Conservation (phyloP, 805 yeast genomes). For the Cyberlindnera amylophila region DNA sequence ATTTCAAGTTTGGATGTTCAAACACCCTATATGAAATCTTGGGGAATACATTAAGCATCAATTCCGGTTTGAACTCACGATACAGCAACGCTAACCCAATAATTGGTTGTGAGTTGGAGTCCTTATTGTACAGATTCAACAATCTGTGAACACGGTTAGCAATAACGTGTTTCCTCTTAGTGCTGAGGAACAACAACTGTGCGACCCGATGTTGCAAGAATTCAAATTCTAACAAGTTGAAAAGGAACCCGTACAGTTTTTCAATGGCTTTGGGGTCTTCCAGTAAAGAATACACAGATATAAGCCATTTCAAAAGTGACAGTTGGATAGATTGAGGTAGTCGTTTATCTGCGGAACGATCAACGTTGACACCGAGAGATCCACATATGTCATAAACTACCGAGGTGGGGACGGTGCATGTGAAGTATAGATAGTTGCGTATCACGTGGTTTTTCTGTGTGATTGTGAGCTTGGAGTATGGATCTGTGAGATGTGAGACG, state of each 20-base stretch:
- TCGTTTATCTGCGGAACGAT: constrained; percentile 18
- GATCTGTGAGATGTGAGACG: constrained; percentile 7
- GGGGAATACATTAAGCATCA: constrained; percentile 27
- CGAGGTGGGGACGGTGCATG: constrained; percentile 25
- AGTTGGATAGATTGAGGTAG: constrained; percentile 26
- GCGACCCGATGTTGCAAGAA: constrained; percentile 33
- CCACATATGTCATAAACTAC: constrained; percentile 28
- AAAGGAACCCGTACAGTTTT: constrained; percentile 27
- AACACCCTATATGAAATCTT: constrained; percentile 26
- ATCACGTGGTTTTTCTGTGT: constrained; percentile 20
- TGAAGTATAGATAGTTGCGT: constrained; percentile 28
- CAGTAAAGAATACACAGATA: constrained; percentile 27
- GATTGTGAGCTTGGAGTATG: constrained; percentile 3
- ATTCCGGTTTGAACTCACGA: constrained; percentile 23
- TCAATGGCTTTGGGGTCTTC: constrained; percentile 18
- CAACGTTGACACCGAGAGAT: constrained; percentile 27
- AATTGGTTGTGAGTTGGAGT: constrained; percentile 19
- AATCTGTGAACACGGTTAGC: constrained; percentile 29
- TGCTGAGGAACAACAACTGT: constrained; percentile 31
- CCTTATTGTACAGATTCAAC: constrained; percentile 21
- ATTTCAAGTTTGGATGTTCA: constrained; percentile 16
- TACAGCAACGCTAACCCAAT: constrained; percentile 23
- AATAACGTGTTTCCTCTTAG: constrained; percentile 29
- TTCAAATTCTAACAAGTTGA: constrained; percentile 35
- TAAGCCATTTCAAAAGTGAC: constrained; percentile 32